Conservation (phyloP, 805 yeast genomes). For the Suhomyces prunicola region DNA sequence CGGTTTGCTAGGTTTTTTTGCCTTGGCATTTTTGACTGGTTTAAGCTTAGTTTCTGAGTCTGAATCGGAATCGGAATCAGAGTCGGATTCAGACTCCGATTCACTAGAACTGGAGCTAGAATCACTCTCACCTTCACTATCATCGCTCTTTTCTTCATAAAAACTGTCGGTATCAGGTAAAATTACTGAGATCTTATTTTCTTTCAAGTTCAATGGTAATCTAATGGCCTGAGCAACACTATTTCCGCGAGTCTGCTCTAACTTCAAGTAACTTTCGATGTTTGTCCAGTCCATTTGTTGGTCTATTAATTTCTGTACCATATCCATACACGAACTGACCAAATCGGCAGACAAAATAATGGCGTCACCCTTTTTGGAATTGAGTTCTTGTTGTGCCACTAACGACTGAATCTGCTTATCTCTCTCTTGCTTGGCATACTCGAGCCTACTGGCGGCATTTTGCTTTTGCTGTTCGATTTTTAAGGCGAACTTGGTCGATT, state of each 20-base stretch:
- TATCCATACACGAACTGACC: conserved; percentile 67
- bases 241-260: conserved; percentile 68
- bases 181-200: conserved; percentile 59
- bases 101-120: conserved; percentile 10
- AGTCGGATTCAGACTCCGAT: conserved; percentile 26
- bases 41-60: conserved; percentile 14
- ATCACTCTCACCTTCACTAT: background rate
- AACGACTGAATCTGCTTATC: conserved; percentile 65
- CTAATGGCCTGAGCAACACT: conserved; percentile 59
- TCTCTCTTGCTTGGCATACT: conserved; percentile 73
- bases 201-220: conserved; percentile 65
- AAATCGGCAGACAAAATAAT: conserved; percentile 65
- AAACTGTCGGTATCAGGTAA: conserved; percentile 46
- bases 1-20: conserved; percentile 11
- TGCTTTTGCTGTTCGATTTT: conserved; percentile 72
- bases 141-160: conserved; percentile 16
- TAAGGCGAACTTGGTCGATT: conserved; percentile 72
- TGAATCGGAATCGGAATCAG: conserved; percentile 29
- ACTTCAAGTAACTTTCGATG: conserved; percentile 68
- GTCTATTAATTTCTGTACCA: conserved; percentile 63
- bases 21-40: conserved; percentile 1
- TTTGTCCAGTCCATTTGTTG: conserved; percentile 95
- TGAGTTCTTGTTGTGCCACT: conserved; percentile 57
- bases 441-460: conserved; percentile 71
- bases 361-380: conserved; percentile 67